These are phyloP conservation scores for Penicillium olsonii DNA, from an alignment of 2,329 filamentous ascomycete species.

Conservation along the genomic window DNA sequence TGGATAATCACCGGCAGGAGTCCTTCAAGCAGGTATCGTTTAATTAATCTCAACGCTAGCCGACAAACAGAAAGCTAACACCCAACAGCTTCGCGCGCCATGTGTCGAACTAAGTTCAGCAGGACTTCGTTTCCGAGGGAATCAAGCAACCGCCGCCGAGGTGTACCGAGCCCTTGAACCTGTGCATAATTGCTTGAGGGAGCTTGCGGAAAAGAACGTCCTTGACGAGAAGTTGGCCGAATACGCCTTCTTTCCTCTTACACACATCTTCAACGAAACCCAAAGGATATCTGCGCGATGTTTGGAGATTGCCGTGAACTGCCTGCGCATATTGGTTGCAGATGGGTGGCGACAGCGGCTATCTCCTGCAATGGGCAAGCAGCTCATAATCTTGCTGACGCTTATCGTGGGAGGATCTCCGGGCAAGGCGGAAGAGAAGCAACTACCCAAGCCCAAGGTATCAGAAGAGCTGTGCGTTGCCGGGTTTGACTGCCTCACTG, in stretches of 20 bases:
- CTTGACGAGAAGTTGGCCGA: slow-evolving; percentile 84
- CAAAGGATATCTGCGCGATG: slow-evolving; percentile 67
- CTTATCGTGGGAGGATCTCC: slow-evolving; percentile 76
- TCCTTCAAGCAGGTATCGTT: slow-evolving; percentile 42
- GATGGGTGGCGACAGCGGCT: slow-evolving; percentile 78
- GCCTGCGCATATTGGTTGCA: slow-evolving; percentile 70
- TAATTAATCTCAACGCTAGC: not conserved
- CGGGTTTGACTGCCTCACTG: slow-evolving; percentile 68
- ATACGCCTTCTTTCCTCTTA: slow-evolving; percentile 92
- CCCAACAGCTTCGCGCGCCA: slow-evolving; percentile 54
- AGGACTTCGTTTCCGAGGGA: slow-evolving; percentile 53
- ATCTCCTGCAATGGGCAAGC: slow-evolving; percentile 71
- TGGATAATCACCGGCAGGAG: slow-evolving; percentile 43
- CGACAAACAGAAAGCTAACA: not conserved
- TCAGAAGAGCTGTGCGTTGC: slow-evolving; percentile 74
- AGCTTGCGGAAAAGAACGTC: slow-evolving; percentile 42
- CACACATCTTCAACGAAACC: slow-evolving; percentile 78
- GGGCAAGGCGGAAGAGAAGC: slow-evolving; percentile 46
- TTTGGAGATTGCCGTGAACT: slow-evolving; percentile 75
- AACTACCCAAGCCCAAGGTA: slow-evolving; percentile 34
- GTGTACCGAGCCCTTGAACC: slow-evolving; percentile 51
- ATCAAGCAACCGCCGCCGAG: slow-evolving; percentile 46
- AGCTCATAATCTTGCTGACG: slow-evolving; percentile 81
- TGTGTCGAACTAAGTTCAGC: slow-evolving; percentile 61
- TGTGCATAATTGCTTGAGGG: slow-evolving; percentile 42